Evolutionary conservation across 345 rosid genomes (phyloP).

Genomic region (Durio zibethinus): DNA sequence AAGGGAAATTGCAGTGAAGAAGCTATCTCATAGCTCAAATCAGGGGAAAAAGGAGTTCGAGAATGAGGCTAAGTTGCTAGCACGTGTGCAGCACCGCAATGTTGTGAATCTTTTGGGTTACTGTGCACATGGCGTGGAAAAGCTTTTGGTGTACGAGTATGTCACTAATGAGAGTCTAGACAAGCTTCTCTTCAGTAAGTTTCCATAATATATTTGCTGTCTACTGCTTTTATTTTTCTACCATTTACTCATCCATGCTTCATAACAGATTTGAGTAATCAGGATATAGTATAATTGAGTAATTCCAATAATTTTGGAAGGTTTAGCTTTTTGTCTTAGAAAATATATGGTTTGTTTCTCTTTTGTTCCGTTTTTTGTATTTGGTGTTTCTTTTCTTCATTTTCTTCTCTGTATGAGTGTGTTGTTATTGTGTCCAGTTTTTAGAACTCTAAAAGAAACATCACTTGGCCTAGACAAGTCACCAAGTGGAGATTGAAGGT

Average conservation of each 20-base stretch:
- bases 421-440: neutral
- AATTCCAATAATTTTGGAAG: neutral
- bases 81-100: conserved; percentile 93
- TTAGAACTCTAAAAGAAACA: neutral
- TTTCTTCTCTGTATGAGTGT: neutral
- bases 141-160: conserved; percentile 91
- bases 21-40: conserved; percentile 61
- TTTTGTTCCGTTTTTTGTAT: neutral
- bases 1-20: conserved; percentile 97
- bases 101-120: conserved; percentile 88
- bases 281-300: neutral
- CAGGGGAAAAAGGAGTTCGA: conserved; percentile 87
- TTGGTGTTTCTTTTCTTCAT: neutral
- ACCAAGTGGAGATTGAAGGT: neutral
- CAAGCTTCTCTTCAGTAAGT: conserved; percentile 91
- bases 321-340: neutral
- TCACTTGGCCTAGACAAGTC: neutral
- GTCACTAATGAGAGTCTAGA: conserved; percentile 84
- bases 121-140: conserved; percentile 73
- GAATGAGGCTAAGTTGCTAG: conserved; percentile 83
- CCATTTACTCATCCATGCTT: neutral
- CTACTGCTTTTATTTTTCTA: neutral
- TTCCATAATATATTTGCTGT: neutral
- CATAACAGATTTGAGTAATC: neutral
- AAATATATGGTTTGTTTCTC: neutral